Percentiles rank a stretch among this genome's conserved stretches.
These are phyloP conservation scores for Gastrolobium villosum DNA, from an alignment of 306 rosid genomes.

Conservation along the genomic window DNA sequence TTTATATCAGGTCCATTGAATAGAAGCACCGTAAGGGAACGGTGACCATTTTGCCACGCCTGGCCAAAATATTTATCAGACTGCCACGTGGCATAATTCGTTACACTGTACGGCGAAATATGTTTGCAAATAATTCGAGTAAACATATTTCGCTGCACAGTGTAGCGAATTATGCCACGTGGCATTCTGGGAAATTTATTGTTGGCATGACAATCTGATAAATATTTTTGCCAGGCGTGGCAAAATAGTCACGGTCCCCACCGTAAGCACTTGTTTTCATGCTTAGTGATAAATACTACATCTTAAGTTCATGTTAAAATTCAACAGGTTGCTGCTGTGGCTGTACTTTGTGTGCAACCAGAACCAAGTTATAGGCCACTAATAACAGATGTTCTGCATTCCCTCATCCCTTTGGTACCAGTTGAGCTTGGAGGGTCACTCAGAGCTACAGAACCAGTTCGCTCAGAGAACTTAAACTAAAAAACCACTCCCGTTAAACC, in stretches of 20 bases:
- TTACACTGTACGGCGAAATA: no score
- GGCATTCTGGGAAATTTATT: no score
- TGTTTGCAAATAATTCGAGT: no score
- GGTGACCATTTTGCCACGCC: no score
- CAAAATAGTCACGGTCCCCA: no score
- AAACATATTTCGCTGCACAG: no score
- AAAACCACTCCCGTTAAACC: no score
- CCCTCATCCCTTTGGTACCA: slow-evolving; percentile 90
- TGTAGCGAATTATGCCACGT: no score
- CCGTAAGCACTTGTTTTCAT: slow-evolving; percentile 23
- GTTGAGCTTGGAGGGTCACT: slow-evolving; percentile 87
- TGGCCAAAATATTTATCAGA: no score
- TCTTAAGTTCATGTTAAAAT: slow-evolving; percentile 30
- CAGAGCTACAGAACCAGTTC: slow-evolving; percentile 63
- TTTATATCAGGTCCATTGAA: slow-evolving; percentile 79
- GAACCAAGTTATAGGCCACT: slow-evolving; percentile 94
- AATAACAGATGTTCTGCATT: slow-evolving; percentile 89
- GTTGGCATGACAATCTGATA: no score
- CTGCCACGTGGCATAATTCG: no score
- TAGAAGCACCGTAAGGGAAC: slow-evolving; percentile 29
- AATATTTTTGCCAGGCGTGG: no score
- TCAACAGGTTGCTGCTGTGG: slow-evolving; percentile 95
- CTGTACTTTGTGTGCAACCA: slow-evolving; percentile 89
- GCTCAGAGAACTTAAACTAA: slow-evolving; percentile 42
- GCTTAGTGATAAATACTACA: slow-evolving; percentile 12